Evolutionary conservation across 345 rosid genomes (phyloP).

Genomic region (Fremontodendron californicum): DNA sequence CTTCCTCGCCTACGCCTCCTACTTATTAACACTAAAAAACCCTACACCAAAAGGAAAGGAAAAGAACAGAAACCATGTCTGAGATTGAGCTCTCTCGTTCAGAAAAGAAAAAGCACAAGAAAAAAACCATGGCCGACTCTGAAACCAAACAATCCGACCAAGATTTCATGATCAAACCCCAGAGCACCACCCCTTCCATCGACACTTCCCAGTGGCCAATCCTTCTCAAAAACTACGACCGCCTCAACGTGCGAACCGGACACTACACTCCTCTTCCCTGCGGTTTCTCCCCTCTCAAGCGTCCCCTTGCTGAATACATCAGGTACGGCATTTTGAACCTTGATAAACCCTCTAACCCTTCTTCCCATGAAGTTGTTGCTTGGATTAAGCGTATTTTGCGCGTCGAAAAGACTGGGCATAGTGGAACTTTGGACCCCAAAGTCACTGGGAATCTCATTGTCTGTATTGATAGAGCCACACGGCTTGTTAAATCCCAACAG

Average conservation of each 20-base stretch:
- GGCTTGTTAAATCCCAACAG: no score
- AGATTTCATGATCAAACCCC: constrained; percentile 73
- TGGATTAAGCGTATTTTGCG: no score
- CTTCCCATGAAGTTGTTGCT: no score
- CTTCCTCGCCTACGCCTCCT: not conserved
- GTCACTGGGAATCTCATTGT: constrained; percentile 92
- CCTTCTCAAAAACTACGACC: no score
- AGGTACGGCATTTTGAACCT: no score
- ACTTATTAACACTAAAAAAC: no score
- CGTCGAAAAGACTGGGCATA: no score
- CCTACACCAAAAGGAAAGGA: not conserved
- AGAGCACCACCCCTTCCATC: constrained; percentile 60
- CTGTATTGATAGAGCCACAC: constrained; percentile 86
- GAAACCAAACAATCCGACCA: constrained; percentile 18
- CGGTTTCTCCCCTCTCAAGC: constrained; percentile 88
- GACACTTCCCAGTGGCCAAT: constrained; percentile 92
- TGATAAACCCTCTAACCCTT: no score
- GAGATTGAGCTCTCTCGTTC: no score
- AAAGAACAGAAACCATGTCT: constrained; percentile 41
- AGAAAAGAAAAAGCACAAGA: constrained; percentile 54
- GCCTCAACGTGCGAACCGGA: constrained; percentile 89
- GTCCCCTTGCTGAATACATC: constrained; percentile 72
- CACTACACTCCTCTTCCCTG: constrained; percentile 86
- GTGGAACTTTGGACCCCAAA: no score
- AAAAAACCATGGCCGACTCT: constrained; percentile 19